phyloP scores from a whole-genome alignment of 345 rosid genomes.

The Murraya koenigii region DNA sequence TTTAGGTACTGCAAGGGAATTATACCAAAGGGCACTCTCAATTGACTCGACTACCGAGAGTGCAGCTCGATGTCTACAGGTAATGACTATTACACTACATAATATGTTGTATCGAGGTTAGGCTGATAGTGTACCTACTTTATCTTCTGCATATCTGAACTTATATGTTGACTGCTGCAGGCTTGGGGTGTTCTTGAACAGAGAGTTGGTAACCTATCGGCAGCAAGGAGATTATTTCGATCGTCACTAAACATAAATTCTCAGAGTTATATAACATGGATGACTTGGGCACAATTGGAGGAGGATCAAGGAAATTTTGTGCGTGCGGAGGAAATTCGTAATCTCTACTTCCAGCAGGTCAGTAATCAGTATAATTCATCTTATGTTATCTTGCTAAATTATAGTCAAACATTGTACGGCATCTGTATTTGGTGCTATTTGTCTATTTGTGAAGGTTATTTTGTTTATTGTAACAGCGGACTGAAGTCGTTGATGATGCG shows the following conservation, averaged over 20 bases:
- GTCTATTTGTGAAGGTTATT: background rate
- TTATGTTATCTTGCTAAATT: background rate
- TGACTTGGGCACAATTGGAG: constrained; percentile 97
- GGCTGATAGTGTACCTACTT: background rate
- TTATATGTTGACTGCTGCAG: constrained; percentile 29
- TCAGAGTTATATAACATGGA: constrained; percentile 94
- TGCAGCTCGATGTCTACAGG: constrained; percentile 94
- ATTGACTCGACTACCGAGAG: constrained; percentile 73
- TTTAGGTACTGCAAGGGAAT: constrained; percentile 66
- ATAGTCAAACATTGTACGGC: background rate
- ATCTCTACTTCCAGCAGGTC: constrained; percentile 95
- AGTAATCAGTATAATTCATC: constrained; percentile 12
- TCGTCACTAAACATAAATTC: constrained; percentile 79
- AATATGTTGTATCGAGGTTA: background rate
- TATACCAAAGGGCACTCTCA: constrained; percentile 76
- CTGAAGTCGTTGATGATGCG: constrained; percentile 89
- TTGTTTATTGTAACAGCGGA: constrained; percentile 48
- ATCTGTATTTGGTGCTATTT: background rate
- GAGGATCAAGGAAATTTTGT: constrained; percentile 88
- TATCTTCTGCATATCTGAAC: background rate
- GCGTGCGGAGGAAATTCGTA: constrained; percentile 93
- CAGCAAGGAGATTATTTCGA: constrained; percentile 85
- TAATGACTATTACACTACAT: constrained; percentile 20
- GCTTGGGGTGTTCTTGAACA: constrained; percentile 99
- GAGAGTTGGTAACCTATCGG: constrained; percentile 78